Evolutionary conservation across 2,329 filamentous ascomycete species (phyloP).

Genomic region (Aureobasidium sp.): DNA sequence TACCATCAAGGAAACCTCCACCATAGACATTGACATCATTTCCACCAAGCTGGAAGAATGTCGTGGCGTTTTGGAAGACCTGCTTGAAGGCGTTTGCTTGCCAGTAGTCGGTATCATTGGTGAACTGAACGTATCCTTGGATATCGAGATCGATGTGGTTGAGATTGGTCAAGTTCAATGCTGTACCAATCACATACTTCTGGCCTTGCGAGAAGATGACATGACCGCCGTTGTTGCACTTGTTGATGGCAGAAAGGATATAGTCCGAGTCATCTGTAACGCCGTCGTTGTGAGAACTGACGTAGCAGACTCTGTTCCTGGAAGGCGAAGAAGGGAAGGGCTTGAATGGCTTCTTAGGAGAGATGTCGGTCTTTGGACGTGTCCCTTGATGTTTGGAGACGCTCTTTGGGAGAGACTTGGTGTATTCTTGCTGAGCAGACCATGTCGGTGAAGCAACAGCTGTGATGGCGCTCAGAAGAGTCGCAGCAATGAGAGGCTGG

Average conservation of each 20-base stretch:
- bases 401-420: slow-evolving; percentile 17
- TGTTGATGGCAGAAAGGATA: slow-evolving; percentile 47
- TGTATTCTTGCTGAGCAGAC: slow-evolving; percentile 24
- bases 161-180: slow-evolving; percentile 57
- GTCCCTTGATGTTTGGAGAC: slow-evolving; percentile 19
- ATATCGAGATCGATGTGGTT: slow-evolving; percentile 55
- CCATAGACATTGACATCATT: slow-evolving; percentile 61
- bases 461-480: slow-evolving; percentile 18
- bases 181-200: slow-evolving; percentile 55
- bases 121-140: slow-evolving; percentile 54
- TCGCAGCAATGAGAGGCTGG: slow-evolving; percentile 3
- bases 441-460: slow-evolving; percentile 21
- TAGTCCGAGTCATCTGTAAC: slow-evolving; percentile 42
- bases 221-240: slow-evolving; percentile 56
- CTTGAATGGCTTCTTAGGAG: slow-evolving; percentile 30
- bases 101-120: slow-evolving; percentile 62
- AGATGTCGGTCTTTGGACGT: slow-evolving; percentile 28
- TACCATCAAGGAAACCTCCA: slow-evolving; percentile 54
- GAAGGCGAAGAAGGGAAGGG: slow-evolving; percentile 28
- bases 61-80: slow-evolving; percentile 57
- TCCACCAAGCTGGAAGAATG: slow-evolving; percentile 60
- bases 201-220: slow-evolving; percentile 49
- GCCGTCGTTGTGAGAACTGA: slow-evolving; percentile 31
- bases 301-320: slow-evolving; percentile 31
- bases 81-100: slow-evolving; percentile 55